Percentiles rank a stretch among this genome's conserved stretches.
Evolutionary conservation across 805 yeast species (phyloP).

Genomic region (Debaryomyces maramus): DNA sequence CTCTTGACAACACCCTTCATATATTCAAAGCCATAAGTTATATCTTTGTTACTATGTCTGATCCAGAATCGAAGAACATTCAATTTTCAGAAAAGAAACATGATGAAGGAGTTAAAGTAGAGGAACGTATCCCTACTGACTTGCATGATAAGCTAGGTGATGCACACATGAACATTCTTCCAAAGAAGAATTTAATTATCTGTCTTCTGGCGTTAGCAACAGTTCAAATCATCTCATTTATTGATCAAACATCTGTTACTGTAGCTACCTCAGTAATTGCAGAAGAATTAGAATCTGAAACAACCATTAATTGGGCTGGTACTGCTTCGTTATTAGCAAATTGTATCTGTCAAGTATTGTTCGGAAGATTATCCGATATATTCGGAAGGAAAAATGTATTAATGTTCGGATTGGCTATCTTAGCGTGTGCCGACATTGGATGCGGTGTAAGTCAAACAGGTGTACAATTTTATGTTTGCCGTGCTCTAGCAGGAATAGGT

Average conservation of each 20-base stretch:
- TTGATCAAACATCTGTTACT: slow-evolving; percentile 51
- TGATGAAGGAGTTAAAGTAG: neutral
- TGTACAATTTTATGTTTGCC: slow-evolving; percentile 48
- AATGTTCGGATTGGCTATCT: slow-evolving; percentile 36
- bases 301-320: slow-evolving; percentile 60
- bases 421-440: slow-evolving; percentile 47
- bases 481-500: slow-evolving; percentile 59
- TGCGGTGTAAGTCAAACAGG: slow-evolving; percentile 53
- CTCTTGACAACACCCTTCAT: no score
- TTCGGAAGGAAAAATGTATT: slow-evolving; percentile 51
- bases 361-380: slow-evolving; percentile 70
- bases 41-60: no score
- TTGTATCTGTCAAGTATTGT: slow-evolving; percentile 65
- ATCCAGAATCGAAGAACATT: slow-evolving; percentile 3
- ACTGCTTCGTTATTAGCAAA: slow-evolving; percentile 53
- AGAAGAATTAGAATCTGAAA: slow-evolving; percentile 44
- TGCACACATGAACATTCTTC: slow-evolving; percentile 43
- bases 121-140: slow-evolving; percentile 1
- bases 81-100: neutral
- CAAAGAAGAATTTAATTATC: slow-evolving; percentile 35
- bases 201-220: slow-evolving; percentile 38
- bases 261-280: slow-evolving; percentile 52
- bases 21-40: no score
- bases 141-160: slow-evolving; percentile 34
- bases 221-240: slow-evolving; percentile 43